A percentile compares a stretch with the other conserved stretches of the same genome.
phyloP scores from a whole-genome alignment of 2,329 filamentous ascomycete genomes.

The Scortechinia acanthostroma region DNA sequence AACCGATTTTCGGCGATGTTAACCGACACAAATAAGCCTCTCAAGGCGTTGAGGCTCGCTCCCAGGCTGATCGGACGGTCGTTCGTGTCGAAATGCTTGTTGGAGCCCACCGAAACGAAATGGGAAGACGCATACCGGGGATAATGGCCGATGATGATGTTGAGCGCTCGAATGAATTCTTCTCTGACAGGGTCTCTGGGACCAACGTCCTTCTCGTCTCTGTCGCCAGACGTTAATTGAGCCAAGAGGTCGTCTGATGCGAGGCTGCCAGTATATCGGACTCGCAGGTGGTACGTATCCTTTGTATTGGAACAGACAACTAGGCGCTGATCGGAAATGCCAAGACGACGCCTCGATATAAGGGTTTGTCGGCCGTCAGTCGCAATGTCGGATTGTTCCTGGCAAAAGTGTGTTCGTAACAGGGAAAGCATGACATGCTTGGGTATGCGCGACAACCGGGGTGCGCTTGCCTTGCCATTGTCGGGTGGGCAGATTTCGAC shows the following conservation, averaged over 20 bases:
- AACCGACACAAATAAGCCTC: slow-evolving; percentile 47
- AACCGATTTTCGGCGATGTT: slow-evolving; percentile 42
- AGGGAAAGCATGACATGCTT: no score
- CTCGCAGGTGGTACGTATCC: slow-evolving; percentile 23
- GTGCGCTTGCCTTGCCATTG: background rate
- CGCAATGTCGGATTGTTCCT: background rate
- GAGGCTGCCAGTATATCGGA: slow-evolving; percentile 27
- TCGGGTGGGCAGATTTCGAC: background rate
- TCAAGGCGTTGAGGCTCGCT: slow-evolving; percentile 27
- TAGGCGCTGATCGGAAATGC: slow-evolving; percentile 26
- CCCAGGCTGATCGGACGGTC: slow-evolving; percentile 18
- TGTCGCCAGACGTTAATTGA: no score
- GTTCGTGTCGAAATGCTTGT: slow-evolving; percentile 3
- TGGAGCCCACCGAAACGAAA: background rate
- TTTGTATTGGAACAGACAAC: slow-evolving; percentile 25
- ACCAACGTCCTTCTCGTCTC: no score
- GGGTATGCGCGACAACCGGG: background rate
- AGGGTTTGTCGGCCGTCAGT: slow-evolving; percentile 4
- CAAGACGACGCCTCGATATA: slow-evolving; percentile 4
- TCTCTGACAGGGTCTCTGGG: no score
- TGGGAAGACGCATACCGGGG: background rate
- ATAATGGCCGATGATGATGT: slow-evolving; percentile 1
- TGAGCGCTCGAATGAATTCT: slow-evolving; percentile 38
- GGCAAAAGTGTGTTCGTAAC: background rate
- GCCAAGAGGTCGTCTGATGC: no score